Base-by-base conservation (phyloP, 2,329 filamentous ascomycete species). In the Aspergillus transmontanensis region DNA sequence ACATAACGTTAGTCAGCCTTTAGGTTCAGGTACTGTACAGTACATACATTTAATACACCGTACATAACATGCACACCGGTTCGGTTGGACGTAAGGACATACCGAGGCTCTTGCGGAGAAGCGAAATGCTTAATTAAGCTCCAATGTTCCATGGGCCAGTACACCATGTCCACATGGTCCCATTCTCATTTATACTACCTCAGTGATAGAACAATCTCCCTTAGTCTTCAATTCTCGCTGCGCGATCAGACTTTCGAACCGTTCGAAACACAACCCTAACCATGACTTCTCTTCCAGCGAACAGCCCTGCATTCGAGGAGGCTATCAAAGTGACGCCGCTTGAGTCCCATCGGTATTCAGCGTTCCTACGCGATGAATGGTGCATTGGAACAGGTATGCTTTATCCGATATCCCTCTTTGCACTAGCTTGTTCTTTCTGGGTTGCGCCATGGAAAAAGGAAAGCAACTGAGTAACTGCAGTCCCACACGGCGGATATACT, bases 401-500 rank as follows among this genome's bases (percentile, higher is more conserved):
- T 39, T 26, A 32, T 32, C 14, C 9, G 10, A 10, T 16, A 67
- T 28, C 12, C n/a, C 16, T 54, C 34, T 16, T 30, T 30, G 26
- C 45, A 12, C 14, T 16, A 6, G 6, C 16, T 14, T 16, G 4
- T 30, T 32, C 14, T 16, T 48, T 30, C 19, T 16, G 14, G 19
- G 6, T 50, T 28, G 26, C 26, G 3, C 14, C 48, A 23, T 12
- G 21, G n/a, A 9, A 28, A 48, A 28, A 9, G 21, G 23, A n/a
- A 34, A 39, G 7, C n/a, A 26, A 39, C 51, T 55, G 23, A 55
- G 9, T 39, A 5, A 36, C 26, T 39, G 23, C 71, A 89, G 90
- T 92, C 14, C 89, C 89, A 6, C 88, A 92, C 74, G 90, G 90
- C 58, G 90, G 90, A 62, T 90, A 89, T 69, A 86, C 90, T 19